A percentile compares a stretch with the other conserved stretches of the same genome.
phyloP scores from a whole-genome alignment of 202 grass and related monocot genomes.

The Brachypodium distachyon region DNA sequence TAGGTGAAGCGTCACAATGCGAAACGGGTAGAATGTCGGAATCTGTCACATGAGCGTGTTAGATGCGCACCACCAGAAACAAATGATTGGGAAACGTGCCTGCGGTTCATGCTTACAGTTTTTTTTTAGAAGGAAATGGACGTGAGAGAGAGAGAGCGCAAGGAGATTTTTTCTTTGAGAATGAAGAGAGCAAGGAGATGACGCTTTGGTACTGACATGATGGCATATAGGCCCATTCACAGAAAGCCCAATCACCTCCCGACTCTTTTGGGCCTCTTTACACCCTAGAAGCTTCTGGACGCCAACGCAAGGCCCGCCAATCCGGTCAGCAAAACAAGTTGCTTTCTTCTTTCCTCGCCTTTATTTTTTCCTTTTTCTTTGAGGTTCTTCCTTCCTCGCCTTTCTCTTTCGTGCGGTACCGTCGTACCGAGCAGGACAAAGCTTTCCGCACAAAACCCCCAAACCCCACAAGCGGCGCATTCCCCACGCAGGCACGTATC shows the following conservation, averaged over 20 bases:
- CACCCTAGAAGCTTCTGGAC: background rate
- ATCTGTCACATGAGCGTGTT: constrained; percentile 7
- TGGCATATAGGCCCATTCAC: no score
- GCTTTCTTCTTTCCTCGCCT: background rate
- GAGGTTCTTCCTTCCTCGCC: constrained; percentile 28
- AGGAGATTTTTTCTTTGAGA: no score
- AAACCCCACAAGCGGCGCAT: constrained; percentile 19
- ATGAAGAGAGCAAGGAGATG: no score
- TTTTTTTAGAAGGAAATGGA: background rate
- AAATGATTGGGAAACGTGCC: background rate
- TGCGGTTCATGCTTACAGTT: background rate
- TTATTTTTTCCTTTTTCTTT: no score
- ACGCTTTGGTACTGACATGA: no score
- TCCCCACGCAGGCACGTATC: background rate
- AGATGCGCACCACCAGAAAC: constrained; percentile 6
- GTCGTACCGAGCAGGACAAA: constrained; percentile 14
- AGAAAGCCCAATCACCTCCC: no score
- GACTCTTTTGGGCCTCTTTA: background rate
- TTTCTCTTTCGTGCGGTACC: constrained; percentile 25
- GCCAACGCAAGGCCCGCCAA: background rate
- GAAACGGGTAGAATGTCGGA: constrained; percentile 37
- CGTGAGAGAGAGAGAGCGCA: no score
- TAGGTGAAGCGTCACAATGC: constrained; percentile 12
- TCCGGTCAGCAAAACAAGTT: background rate
- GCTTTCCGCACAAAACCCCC: constrained; percentile 6